phyloP scores from a whole-genome alignment of 1,139 yeast genomes.

The Groenewaldozyma sp. region DNA sequence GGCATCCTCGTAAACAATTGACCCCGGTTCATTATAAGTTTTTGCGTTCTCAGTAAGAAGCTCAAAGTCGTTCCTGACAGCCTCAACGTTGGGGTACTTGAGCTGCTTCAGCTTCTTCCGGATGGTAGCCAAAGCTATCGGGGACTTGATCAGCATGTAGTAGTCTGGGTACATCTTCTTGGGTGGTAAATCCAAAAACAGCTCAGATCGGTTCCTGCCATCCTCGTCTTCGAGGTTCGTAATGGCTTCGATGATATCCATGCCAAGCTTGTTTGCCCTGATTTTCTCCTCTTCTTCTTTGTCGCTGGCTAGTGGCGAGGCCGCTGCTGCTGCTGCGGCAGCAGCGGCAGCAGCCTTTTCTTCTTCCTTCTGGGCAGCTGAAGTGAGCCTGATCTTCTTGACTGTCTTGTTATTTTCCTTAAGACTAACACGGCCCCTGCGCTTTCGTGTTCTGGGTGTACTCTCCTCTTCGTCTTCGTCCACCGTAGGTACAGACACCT shows the following conservation, averaged over 20 bases:
- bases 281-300: slow-evolving; percentile 15
- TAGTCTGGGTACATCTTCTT: slow-evolving; percentile 77
- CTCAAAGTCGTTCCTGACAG: slow-evolving; percentile 61
- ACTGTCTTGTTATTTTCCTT: not conserved
- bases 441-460: not conserved
- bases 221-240: slow-evolving; percentile 23
- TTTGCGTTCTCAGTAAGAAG: slow-evolving; percentile 77
- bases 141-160: slow-evolving; percentile 66
- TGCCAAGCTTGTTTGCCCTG: slow-evolving; percentile 19
- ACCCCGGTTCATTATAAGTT: slow-evolving; percentile 84
- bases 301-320: slow-evolving; percentile 26
- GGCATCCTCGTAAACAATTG: slow-evolving; percentile 75
- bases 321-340: slow-evolving; percentile 16
- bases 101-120: slow-evolving; percentile 35
- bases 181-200: slow-evolving; percentile 63
- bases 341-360: slow-evolving; percentile 8
- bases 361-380: slow-evolving; percentile 2
- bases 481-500: slow-evolving; percentile 2
- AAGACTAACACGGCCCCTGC: not conserved
- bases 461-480: slow-evolving; percentile 12
- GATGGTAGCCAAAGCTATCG: slow-evolving; percentile 63
- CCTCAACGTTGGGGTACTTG: slow-evolving; percentile 47
- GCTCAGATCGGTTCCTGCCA: slow-evolving; percentile 36
- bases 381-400: slow-evolving; percentile 4
- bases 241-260: slow-evolving; percentile 18